A percentile compares a stretch with the other conserved stretches of the same genome.
Conservation (phyloP, 768 basidiomycete genomes). For the Leccinum subgranulosum region DNA sequence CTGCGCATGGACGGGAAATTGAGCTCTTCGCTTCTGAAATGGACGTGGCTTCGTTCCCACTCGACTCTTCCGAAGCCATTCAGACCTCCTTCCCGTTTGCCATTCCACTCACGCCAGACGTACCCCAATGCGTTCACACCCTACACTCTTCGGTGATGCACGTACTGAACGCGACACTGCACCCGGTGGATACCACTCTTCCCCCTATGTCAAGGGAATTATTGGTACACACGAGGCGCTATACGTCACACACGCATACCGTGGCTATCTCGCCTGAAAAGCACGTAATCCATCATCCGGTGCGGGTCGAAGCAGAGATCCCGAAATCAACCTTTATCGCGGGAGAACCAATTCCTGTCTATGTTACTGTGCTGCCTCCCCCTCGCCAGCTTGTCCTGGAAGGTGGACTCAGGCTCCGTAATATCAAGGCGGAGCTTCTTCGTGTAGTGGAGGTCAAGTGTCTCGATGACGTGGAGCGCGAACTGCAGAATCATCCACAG, state of each 20-base stretch:
- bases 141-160: conserved; percentile 71
- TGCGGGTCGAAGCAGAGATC: conserved; percentile 65
- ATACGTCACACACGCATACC: conserved; percentile 58
- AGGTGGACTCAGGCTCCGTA: conserved; percentile 71
- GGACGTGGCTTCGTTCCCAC: conserved; percentile 49
- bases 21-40: conserved; percentile 61
- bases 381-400: conserved; percentile 61
- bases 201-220: conserved; percentile 52
- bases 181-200: conserved; percentile 41
- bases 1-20: conserved; percentile 56
- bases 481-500: conserved; percentile 28
- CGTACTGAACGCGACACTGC: conserved; percentile 63
- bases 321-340: conserved; percentile 69
- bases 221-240: conserved; percentile 70
- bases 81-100: conserved; percentile 76
- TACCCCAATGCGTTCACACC: conserved; percentile 80
- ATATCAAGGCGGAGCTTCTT: conserved; percentile 76
- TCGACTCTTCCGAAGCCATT: conserved; percentile 36
- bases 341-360: conserved; percentile 74
- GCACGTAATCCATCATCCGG: conserved; percentile 57
- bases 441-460: conserved; percentile 57
- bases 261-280: conserved; percentile 61
- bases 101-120: conserved; percentile 73
- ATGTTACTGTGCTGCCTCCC: conserved; percentile 79
- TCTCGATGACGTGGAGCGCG: conserved; percentile 35